Evolutionary conservation across 345 rosid genomes (phyloP).

Genomic region (Alliaria petiolata): DNA sequence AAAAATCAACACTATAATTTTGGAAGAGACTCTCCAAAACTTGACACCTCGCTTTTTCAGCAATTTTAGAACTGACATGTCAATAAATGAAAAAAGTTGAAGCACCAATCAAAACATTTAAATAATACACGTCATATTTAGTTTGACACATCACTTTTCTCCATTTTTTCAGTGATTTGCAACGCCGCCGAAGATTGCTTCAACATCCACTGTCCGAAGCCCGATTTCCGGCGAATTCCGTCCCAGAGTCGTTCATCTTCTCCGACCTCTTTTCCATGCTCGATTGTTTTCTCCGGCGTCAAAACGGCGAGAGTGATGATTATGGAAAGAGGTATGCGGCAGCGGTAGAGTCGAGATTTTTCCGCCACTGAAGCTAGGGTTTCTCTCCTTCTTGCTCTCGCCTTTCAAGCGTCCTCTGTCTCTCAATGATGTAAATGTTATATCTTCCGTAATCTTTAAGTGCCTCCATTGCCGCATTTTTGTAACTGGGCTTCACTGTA

Average conservation of each 20-base stretch:
- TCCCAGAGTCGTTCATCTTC: slow-evolving; percentile 12
- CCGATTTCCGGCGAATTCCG: slow-evolving; percentile 10
- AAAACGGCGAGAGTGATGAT: slow-evolving; percentile 34
- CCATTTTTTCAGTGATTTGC: no score
- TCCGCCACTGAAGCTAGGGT: slow-evolving; percentile 68
- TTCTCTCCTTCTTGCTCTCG: slow-evolving; percentile 81
- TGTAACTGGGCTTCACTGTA: no score
- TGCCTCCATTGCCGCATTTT: not conserved
- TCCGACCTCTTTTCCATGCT: slow-evolving; percentile 2
- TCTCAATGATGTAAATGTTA: slow-evolving; percentile 80
- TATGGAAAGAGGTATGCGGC: slow-evolving; percentile 22
- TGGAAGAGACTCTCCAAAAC: no score
- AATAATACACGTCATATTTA: no score
- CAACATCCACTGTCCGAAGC: slow-evolving; percentile 29
- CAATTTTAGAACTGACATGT: no score
- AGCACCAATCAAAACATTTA: no score
- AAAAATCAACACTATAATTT: no score
- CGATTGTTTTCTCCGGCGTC: slow-evolving; percentile 20
- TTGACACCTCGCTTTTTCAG: no score
- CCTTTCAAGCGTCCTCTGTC: slow-evolving; percentile 53
- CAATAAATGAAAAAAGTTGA: no score
- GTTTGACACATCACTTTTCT: no score
- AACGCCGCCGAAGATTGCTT: no score
- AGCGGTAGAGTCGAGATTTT: slow-evolving; percentile 39
- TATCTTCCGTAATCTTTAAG: no score